Evolutionary conservation across 2,329 filamentous ascomycete genomes (phyloP), one percentile per base, ranked within the genome.

Genomic region (Aphanocladium album): DNA sequence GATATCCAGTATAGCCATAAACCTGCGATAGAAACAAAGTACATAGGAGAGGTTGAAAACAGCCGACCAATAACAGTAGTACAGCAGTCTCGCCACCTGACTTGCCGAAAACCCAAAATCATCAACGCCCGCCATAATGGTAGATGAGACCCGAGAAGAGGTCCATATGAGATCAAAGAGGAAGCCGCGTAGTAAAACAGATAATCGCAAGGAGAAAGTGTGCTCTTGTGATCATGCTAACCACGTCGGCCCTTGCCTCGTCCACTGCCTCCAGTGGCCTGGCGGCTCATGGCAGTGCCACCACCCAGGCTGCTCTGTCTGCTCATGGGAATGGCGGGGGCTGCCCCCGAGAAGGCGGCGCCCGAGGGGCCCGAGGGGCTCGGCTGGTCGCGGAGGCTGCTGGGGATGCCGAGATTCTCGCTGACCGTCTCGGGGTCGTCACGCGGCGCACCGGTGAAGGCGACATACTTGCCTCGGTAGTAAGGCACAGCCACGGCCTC

Each of bases 251-350:
- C 70, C 68, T 77, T 78, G 53, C 81, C 81, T 56, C 81, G 76
- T 23, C 77, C 78, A 63, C 80, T 83, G 49, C 78, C 76, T 25
- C 76, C 73, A 54, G 78, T 81, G 33, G 79, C 80, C 67, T 82
- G 79, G 23, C 83, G 76, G 64, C 81, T 85, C 82, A 85, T 85
- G 14, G 80, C 75, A 5, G 57, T 53, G 35, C 79, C 79, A 46
- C 82, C 83, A n/a, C n/a, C n/a, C n/a, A n/a, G n/a, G 58, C 81
- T 83, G 71, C 79, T 83, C 69, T 82, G 80, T 41, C 81, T 79
- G 66, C 81, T 84, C 80, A 84, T 84, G 1, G 82, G 77, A 16
- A 74, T 74, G 0, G 76, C 77, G 0, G 74, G 72, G 0, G 76
- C 78, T 0, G 73, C 73, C 27, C 72, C 69, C 3, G 69, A 71